Conservation (phyloP, 805 yeast genomes). For the Starmerella tilneyi region DNA sequence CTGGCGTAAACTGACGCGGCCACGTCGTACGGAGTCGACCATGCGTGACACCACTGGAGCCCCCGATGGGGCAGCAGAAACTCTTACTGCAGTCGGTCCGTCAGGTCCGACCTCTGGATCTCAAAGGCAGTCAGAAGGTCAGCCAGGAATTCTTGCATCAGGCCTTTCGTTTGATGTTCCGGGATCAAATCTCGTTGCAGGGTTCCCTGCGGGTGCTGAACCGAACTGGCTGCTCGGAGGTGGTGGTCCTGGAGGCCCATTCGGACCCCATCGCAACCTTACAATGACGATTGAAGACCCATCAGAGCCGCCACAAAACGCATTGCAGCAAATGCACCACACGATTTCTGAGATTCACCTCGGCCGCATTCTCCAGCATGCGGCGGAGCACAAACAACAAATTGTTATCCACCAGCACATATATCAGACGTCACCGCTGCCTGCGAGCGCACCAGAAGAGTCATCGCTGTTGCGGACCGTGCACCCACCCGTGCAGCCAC, state of each 20-base stretch:
- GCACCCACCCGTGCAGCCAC: background rate
- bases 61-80: background rate
- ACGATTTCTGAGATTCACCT: conserved; percentile 24
- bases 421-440: conserved; percentile 28
- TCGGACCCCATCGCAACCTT: conserved; percentile 11
- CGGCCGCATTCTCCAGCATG: conserved; percentile 24
- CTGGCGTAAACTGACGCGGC: conserved; percentile 75
- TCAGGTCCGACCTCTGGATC: background rate
- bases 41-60: background rate
- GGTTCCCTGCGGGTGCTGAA: conserved; percentile 23
- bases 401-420: conserved; percentile 76
- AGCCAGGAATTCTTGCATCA: background rate
- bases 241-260: conserved; percentile 9
- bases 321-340: conserved; percentile 22
- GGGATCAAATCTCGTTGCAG: conserved; percentile 15
- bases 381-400: conserved; percentile 25
- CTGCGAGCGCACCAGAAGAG: background rate
- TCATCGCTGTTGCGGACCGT: background rate
- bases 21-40: conserved; percentile 18
- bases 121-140: background rate
- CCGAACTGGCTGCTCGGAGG: conserved; percentile 16
- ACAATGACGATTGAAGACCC: conserved; percentile 20
- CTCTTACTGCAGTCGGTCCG: background rate
- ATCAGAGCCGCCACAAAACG: background rate
- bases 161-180: conserved; percentile 16